Evolutionary conservation across 352 stramenopile genomes (phyloP), one percentile per base, ranked within the genome.

Genomic region (Globisporangium recalcitrans): DNA sequence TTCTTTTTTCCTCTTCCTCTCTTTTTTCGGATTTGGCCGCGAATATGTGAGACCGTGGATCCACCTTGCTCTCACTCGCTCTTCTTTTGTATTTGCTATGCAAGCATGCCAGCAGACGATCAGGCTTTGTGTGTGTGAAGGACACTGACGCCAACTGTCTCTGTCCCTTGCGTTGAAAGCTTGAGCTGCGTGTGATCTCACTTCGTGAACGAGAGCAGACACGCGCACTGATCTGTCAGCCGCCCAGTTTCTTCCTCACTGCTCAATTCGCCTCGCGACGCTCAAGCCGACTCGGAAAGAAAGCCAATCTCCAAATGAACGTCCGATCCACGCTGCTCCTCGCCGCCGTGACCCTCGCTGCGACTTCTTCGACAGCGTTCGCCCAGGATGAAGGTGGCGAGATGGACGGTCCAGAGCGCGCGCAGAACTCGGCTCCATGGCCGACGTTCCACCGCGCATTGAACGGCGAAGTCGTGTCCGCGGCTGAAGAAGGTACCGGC

Each of bases 21-120:
- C 36, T 29, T 26, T 47, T 52, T 52, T 52, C 10, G 46, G 5
- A n/a, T 21, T n/a, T 13, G 14, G 14, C 22, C 10, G 11, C n/a
- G 22, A 52, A 52, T 52, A 52, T 52, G 21, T 52, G 46, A 52
- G 46, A 52, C 46, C 46, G 46, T 26, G 36, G 36, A 44, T 44
- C 9, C 36, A 42, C 36, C 14, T 34, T 8, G 10, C 31, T 14
- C 11, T 4, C 34, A 19, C 34, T 42, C 34, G 4, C n/a, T n/a
- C n/a, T n/a, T 31, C 27, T 31, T 31, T 5, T 6, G 2, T 31
- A 6, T 14, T 7, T 44, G 36, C 14, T n/a, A 3, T 7, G 36
- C 14, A 44, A 44, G 36, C 36, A 21, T 16, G 34, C 34, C 11
- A 36, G n/a, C n/a, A 40, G 34, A 4, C 34, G 3, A 42, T 9